Conservation (phyloP, 2,329 filamentous ascomycete species). For the Zymoseptoria tritici region DNA sequence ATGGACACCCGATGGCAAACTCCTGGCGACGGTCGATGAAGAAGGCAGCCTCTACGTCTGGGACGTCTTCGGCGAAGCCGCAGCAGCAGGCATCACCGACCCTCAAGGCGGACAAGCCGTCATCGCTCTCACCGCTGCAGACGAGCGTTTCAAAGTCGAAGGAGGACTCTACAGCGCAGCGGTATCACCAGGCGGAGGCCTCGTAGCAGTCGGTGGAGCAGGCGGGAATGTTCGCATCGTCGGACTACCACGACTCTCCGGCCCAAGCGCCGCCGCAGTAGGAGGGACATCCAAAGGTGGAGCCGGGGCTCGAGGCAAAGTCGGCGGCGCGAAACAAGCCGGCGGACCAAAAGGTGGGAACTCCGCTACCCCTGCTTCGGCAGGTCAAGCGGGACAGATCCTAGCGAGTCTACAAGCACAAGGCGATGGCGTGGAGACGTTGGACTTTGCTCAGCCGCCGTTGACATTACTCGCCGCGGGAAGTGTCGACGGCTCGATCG, state of each 20-base stretch:
- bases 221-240: conserved; percentile 80
- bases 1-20: conserved; percentile 80
- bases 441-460: conserved; percentile 56
- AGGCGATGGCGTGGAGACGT: conserved; percentile 69
- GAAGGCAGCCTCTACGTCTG: conserved; percentile 85
- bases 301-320: conserved; percentile 43
- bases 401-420: conserved; percentile 79
- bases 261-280: conserved; percentile 23
- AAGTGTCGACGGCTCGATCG: conserved; percentile 63
- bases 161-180: conserved; percentile 86
- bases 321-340: conserved; percentile 39
- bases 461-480: conserved; percentile 55
- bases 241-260: conserved; percentile 61
- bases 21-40: conserved; percentile 83
- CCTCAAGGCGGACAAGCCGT: conserved; percentile 52
- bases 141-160: conserved; percentile 87
- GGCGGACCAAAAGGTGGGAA: conserved; percentile 32
- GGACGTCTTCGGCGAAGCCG: conserved; percentile 78
- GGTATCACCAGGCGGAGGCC: conserved; percentile 68
- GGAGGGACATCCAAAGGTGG: conserved; percentile 34
- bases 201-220: conserved; percentile 81
- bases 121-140: conserved; percentile 67
- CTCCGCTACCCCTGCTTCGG: conserved; percentile 34
- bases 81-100: conserved; percentile 53
- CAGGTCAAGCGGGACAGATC: conserved; percentile 60